Conservation (phyloP, 2,329 filamentous ascomycete genomes). For the Zymoseptoria tritici region DNA sequence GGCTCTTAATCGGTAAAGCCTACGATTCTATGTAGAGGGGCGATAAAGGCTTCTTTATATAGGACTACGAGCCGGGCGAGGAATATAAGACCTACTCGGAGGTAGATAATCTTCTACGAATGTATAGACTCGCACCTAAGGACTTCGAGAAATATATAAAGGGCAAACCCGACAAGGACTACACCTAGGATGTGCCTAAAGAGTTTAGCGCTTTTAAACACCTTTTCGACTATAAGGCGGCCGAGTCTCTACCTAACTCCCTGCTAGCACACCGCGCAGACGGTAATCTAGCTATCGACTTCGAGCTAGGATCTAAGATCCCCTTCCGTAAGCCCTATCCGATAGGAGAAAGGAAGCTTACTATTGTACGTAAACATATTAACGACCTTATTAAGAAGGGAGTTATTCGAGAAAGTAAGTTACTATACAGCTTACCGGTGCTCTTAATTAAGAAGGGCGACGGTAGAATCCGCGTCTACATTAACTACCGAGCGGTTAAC, state of each 20-base stretch:
- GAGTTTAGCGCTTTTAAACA: not conserved
- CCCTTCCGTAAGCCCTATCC: not conserved
- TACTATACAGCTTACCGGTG: not conserved
- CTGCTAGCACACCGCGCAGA: not conserved
- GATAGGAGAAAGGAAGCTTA: not conserved
- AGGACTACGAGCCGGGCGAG: too few relatives aligned
- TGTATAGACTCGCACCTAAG: not conserved
- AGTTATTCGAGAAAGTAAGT: not conserved
- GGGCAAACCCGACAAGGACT: not conserved
- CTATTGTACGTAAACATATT: not conserved
- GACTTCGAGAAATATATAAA: not conserved
- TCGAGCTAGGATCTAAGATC: not conserved
- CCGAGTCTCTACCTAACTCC: not conserved
- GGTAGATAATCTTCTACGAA: not conserved
- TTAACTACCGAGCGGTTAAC: slow-evolving; percentile 24
- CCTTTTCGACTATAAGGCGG: not conserved
- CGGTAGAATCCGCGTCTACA: not conserved
- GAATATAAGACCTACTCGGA: too few relatives aligned
- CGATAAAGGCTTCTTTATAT: too few relatives aligned
- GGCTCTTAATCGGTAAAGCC: too few relatives aligned
- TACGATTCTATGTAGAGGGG: too few relatives aligned
- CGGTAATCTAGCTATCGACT: not conserved
- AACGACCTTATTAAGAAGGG: not conserved
- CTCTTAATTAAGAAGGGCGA: not conserved
- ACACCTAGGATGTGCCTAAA: not conserved